These are phyloP conservation scores for Lichtheimia hyalospora DNA, from an alignment of 371 early-diverging fungal genomes.

Conservation along the genomic window DNA sequence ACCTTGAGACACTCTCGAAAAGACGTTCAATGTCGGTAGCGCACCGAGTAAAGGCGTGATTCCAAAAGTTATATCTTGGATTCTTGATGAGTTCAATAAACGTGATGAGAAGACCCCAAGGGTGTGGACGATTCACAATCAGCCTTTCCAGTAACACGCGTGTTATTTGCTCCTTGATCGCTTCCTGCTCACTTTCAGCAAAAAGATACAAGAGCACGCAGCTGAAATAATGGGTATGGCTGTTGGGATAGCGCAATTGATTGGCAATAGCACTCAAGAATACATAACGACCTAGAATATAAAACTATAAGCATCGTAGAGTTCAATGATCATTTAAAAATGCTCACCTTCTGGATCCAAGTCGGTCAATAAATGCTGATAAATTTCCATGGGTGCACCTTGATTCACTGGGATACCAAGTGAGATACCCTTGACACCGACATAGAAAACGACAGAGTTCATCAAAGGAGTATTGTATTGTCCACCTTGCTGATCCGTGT, in stretches of 20 bases:
- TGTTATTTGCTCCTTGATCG: conserved; percentile 92
- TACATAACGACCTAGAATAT: conserved; percentile 71
- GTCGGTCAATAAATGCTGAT: conserved; percentile 72
- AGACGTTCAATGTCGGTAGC: conserved; percentile 73
- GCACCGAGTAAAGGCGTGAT: conserved; percentile 69
- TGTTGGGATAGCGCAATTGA: conserved; percentile 96
- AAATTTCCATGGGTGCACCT: conserved; percentile 79
- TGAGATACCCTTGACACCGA: conserved; percentile 76
- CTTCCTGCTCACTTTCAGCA: conserved; percentile 77
- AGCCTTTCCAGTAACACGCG: conserved; percentile 92
- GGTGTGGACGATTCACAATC: conserved; percentile 96
- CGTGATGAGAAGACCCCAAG: conserved; percentile 95
- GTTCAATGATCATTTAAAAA: not conserved
- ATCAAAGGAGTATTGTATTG: conserved; percentile 78
- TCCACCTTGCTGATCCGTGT: not conserved
- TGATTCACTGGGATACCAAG: conserved; percentile 67
- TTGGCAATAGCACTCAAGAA: conserved; percentile 92
- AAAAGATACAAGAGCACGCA: conserved; percentile 82
- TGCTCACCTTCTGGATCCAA: conserved; percentile 80
- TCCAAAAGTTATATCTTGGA: conserved; percentile 87
- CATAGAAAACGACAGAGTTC: conserved; percentile 87
- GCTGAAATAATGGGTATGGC: conserved; percentile 93
- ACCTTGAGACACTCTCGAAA: conserved; percentile 70
- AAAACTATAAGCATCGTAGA: not conserved
- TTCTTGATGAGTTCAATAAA: conserved; percentile 96